A percentile compares a stretch with the other conserved stretches of the same genome.
phyloP scores from a whole-genome alignment of 2,329 filamentous ascomycete genomes.

The Penicillium sp. region DNA sequence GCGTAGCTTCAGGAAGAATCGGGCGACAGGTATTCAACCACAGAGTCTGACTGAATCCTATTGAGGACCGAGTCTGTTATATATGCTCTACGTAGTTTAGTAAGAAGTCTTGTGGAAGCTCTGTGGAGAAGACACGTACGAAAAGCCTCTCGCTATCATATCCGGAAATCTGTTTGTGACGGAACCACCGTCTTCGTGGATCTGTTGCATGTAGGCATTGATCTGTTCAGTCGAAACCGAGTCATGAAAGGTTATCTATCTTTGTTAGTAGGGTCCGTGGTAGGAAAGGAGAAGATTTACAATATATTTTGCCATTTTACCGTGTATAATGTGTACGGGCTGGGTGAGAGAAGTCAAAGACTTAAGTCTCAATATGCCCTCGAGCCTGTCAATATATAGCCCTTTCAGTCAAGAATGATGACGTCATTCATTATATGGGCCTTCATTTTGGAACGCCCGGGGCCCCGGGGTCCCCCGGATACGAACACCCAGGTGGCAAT shows the following conservation, averaged over 20 bases:
- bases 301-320: neutral
- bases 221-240: constrained; percentile 5
- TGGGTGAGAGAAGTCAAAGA: neutral
- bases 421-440: neutral
- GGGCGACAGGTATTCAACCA: neutral
- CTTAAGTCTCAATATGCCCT: neutral
- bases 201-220: neutral
- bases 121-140: neutral
- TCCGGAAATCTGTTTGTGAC: constrained; percentile 4
- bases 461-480: neutral
- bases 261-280: neutral
- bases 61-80: neutral
- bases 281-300: neutral
- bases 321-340: neutral
- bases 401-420: neutral
- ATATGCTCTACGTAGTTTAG: neutral
- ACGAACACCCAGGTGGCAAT: neutral
- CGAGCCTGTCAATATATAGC: neutral
- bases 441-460: neutral
- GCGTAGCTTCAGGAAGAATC: neutral
- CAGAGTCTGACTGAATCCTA: neutral
- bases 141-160: constrained; percentile 2
- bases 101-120: neutral
- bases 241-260: constrained; percentile 5
- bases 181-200: neutral